phyloP scores from a whole-genome alignment of 345 rosid species.

The Kernera saxatilis region DNA sequence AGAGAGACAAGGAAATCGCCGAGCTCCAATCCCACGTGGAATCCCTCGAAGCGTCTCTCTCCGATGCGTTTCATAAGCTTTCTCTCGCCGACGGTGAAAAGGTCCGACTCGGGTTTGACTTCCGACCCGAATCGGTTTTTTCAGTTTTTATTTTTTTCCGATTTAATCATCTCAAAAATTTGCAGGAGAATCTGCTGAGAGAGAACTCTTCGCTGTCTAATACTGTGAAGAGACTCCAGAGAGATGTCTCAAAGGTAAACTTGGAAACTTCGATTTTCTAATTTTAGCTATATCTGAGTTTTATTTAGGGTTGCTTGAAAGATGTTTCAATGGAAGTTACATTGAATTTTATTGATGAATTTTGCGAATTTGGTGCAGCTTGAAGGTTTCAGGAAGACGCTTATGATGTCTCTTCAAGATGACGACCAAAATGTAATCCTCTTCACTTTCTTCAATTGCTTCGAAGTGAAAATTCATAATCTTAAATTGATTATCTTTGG shows the following conservation, averaged over 20 bases:
- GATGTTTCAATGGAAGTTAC: background rate
- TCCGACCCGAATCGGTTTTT: background rate
- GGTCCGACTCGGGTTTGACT: constrained; percentile 35
- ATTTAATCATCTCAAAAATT: background rate
- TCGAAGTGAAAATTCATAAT: background rate
- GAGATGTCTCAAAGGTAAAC: constrained; percentile 84
- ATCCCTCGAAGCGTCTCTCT: constrained; percentile 64
- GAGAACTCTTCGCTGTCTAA: constrained; percentile 58
- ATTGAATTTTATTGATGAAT: background rate
- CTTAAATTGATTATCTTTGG: background rate
- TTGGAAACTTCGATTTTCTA: background rate
- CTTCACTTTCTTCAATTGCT: background rate
- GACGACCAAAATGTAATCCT: constrained; percentile 62
- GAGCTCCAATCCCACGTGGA: constrained; percentile 60
- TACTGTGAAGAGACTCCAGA: constrained; percentile 77
- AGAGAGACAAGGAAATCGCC: constrained; percentile 56
- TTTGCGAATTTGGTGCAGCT: constrained; percentile 42
- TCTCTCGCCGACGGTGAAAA: constrained; percentile 51
- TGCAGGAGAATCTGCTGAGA: constrained; percentile 65
- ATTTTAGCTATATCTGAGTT: background rate
- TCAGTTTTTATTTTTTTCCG: background rate
- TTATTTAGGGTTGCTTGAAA: background rate
- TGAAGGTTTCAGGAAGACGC: constrained; percentile 87
- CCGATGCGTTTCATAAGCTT: constrained; percentile 57
- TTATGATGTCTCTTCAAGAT: constrained; percentile 85